phyloP scores from a whole-genome alignment of 768 basidiomycete genomes.

The Leucosporidium yakuticum region DNA sequence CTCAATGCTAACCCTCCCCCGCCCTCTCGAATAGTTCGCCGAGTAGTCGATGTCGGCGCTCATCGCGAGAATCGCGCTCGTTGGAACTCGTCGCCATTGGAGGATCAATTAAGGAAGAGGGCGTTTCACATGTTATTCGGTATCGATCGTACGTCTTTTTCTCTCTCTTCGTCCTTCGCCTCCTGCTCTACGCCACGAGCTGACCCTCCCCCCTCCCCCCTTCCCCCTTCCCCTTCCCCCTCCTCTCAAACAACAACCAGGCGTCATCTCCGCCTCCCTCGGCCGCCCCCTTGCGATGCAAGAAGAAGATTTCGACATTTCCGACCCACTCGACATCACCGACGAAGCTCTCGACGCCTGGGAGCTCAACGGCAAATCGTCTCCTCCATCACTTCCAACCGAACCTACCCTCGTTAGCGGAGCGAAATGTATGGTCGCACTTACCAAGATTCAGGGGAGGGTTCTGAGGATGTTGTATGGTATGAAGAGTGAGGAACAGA shows the following conservation, averaged over 20 bases:
- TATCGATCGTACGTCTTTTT: slow-evolving; percentile 13
- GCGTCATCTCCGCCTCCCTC: slow-evolving; percentile 45
- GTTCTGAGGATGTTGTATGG: slow-evolving; percentile 1
- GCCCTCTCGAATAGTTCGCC: neutral
- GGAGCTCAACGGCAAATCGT: slow-evolving; percentile 4
- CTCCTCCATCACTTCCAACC: neutral
- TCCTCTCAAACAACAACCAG: neutral
- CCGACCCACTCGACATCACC: slow-evolving; percentile 11
- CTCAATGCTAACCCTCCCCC: neutral
- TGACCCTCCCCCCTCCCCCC: neutral
- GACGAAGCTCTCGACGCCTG: slow-evolving; percentile 20
- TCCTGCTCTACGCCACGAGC: slow-evolving; percentile 37
- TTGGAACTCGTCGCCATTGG: neutral
- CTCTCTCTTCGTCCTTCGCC: neutral
- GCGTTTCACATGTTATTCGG: slow-evolving; percentile 55
- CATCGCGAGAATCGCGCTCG: neutral
- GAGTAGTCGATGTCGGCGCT: neutral
- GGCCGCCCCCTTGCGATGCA: slow-evolving; percentile 69
- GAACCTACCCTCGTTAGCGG: neutral
- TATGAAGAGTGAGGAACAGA: neutral
- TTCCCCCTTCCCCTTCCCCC: neutral
- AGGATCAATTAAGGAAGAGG: slow-evolving; percentile 42
- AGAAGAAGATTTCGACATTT: slow-evolving; percentile 62
- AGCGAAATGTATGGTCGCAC: slow-evolving; percentile 1
- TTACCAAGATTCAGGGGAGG: slow-evolving; percentile 4